Percentiles rank a stretch among this genome's conserved stretches.
These are phyloP conservation scores for Chaetomiaceae sp. DNA, from an alignment of 2,329 filamentous ascomycete genomes.

Conservation along the genomic window DNA sequence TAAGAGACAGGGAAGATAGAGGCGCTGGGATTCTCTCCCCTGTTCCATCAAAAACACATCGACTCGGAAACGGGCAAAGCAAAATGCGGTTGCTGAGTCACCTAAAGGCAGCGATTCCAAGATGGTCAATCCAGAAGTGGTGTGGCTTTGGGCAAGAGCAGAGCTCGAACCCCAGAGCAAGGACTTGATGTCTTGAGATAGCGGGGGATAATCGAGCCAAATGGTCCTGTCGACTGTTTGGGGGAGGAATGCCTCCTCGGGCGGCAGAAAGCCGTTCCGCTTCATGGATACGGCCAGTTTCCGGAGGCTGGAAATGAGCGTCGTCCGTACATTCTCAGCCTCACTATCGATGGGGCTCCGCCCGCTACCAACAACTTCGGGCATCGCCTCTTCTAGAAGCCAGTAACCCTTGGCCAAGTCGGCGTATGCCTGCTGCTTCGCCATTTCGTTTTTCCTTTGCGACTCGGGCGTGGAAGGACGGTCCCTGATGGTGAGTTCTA, in stretches of 20 bases:
- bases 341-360: constrained; percentile 42
- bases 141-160: constrained; percentile 45
- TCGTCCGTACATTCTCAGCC: constrained; percentile 50
- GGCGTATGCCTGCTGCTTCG: constrained; percentile 72
- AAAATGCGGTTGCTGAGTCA: constrained; percentile 71
- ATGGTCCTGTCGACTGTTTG: constrained; percentile 76
- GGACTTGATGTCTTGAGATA: constrained; percentile 67
- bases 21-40: constrained; percentile 62
- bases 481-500: constrained; percentile 68
- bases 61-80: constrained; percentile 72
- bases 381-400: constrained; percentile 59
- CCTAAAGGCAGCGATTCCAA: constrained; percentile 69
- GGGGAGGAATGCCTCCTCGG: constrained; percentile 63
- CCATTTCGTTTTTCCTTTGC: constrained; percentile 50
- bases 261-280: constrained; percentile 72
- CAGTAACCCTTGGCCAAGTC: constrained; percentile 84
- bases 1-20: constrained; percentile 68
- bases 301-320: constrained; percentile 60
- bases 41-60: constrained; percentile 71
- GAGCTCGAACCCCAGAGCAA: constrained; percentile 61
- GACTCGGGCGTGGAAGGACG: constrained; percentile 52
- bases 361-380: constrained; percentile 45
- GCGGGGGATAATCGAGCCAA: constrained; percentile 72
- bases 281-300: constrained; percentile 80
- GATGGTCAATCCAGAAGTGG: constrained; percentile 47